Evolutionary conservation across 2,329 filamentous ascomycete species (phyloP), one percentile per base, ranked within the genome.

Genomic region (Penicillium glabrum): DNA sequence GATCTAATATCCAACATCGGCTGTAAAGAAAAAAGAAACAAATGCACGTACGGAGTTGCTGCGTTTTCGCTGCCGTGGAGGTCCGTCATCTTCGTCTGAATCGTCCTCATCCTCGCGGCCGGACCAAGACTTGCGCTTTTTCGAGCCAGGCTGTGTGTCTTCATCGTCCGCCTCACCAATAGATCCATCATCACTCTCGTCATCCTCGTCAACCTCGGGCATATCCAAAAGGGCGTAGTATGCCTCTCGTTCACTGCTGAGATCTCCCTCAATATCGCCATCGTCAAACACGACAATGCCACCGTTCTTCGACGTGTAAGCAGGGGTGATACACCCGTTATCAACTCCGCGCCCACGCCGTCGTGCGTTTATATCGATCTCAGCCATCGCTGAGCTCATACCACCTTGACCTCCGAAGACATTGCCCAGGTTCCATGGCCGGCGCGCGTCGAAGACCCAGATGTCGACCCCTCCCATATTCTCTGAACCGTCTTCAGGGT

Each of bases 221-320:
- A 99, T 98, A 60, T 92, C 89, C 46, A 91, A 81, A 51, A 98
- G 78, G n/a, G 89, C 88, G 62, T 90, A 84, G 69, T 96, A 98
- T 39, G 95, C 93, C 57, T 91, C 87, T 64, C 86, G 84, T 75
- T 98, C 92, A 1, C 79, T 78, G 13, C 75, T 76, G 33, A 99
- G 78, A 33, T 93, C 90, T 64, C 93, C 89, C 64, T 93, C 89
- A 50, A 99, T 93, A 72, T 99, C 95, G 1, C 93, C 95, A 70
- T 98, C 95, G 69, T 98, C 95, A 72, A 95, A 96, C 2, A 97
- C 92, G 59, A 99, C 85, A 43, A 99, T 89, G 0, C 95, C 95
- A 19, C 93, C 93, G 68, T 84, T 89, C 29, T 91, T 89, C 5
- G 90, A 86, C 61, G 85, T 87, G 71, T 96, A 97, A 0, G 82